Evolutionary conservation across 495 filamentous ascomycete species (phyloP), one percentile per base, ranked within the genome.

Genomic region (Xylaria palmicola): DNA sequence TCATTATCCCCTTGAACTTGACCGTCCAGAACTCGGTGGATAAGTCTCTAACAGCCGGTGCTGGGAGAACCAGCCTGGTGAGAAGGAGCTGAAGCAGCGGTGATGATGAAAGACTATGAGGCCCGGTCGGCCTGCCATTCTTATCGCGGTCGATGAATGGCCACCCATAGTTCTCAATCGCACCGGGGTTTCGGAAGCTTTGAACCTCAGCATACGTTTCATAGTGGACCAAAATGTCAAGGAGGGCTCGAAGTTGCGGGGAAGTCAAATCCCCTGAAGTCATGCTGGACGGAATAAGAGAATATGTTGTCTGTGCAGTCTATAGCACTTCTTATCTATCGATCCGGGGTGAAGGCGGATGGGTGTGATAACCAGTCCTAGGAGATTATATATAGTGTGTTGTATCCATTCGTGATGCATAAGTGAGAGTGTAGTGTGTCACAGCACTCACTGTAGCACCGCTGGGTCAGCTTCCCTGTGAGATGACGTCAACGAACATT

Each of bases 151-250:
- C 15, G 43, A 53, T 19, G 20, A 88, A 86, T 0, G 87, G 87
- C 60, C 78, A 79, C 1, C 87, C 86, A 72, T 88, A 89, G 9
- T 69, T 27, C 36, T 78, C 72, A 60, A 88, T 82, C 30, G 80
- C 76, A 5, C 69, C 70, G 0, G 85, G 78, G 22, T 78, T 49
- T 62, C 83, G 86, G 74, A 88, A 86, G 58, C 72, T 75, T 64
- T 84, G 73, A 22, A 87, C 86, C 65, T 90, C 87, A 5, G 71
- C 60, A 62, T 87, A 89, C 6, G 83, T 83, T 65, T 87, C 78
- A 62, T 85, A 69, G 70, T 89, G 86, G 32, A 85, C 84, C 37
- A 90, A 79, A 56, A 89, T 83, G 62, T 90, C 86, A 56, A 89
- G 81, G 26, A 90, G 77, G 24, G 86, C 85, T 62, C 78, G 76